Evolutionary conservation across 2,329 filamentous ascomycete species (phyloP).

Genomic region (Colletotrichum falcatum): DNA sequence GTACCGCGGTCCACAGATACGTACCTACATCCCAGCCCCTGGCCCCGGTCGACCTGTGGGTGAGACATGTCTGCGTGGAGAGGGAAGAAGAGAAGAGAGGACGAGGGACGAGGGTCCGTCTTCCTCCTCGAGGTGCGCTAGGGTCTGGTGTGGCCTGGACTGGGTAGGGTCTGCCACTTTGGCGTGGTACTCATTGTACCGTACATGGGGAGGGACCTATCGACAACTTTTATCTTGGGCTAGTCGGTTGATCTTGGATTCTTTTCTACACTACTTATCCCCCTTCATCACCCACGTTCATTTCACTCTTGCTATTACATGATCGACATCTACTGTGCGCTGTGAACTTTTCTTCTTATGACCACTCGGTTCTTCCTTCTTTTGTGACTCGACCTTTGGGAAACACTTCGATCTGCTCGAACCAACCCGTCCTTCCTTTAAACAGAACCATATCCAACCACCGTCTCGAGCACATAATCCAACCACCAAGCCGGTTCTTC

Average conservation of each 20-base stretch:
- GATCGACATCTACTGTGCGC: slow-evolving; percentile 61
- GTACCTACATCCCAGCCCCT: slow-evolving; percentile 6
- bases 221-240: slow-evolving; percentile 55
- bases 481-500: slow-evolving; percentile 47
- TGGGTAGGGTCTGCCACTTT: slow-evolving; percentile 28
- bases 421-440: slow-evolving; percentile 60
- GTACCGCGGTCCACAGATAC: slow-evolving; percentile 24
- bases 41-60: slow-evolving; percentile 55
- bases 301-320: slow-evolving; percentile 54
- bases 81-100: slow-evolving; percentile 46
- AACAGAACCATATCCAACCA: slow-evolving; percentile 43
- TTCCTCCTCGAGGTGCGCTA: slow-evolving; percentile 44
- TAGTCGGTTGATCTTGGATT: slow-evolving; percentile 53
- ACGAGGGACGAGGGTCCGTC: slow-evolving; percentile 45
- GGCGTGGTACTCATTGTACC: slow-evolving; percentile 35
- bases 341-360: slow-evolving; percentile 61
- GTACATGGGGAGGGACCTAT: slow-evolving; percentile 44
- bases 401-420: slow-evolving; percentile 51
- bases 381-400: slow-evolving; percentile 60
- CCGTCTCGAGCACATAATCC: slow-evolving; percentile 44
- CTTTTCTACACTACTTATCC: slow-evolving; percentile 65
- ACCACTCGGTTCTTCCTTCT: slow-evolving; percentile 63
- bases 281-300: slow-evolving; percentile 57
- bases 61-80: slow-evolving; percentile 62
- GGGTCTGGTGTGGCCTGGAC: slow-evolving; percentile 43